Percentiles rank a stretch among this genome's conserved stretches.
These are phyloP conservation scores for Butyriboletus loyo DNA, from an alignment of 768 basidiomycete genomes.

Conservation along the genomic window DNA sequence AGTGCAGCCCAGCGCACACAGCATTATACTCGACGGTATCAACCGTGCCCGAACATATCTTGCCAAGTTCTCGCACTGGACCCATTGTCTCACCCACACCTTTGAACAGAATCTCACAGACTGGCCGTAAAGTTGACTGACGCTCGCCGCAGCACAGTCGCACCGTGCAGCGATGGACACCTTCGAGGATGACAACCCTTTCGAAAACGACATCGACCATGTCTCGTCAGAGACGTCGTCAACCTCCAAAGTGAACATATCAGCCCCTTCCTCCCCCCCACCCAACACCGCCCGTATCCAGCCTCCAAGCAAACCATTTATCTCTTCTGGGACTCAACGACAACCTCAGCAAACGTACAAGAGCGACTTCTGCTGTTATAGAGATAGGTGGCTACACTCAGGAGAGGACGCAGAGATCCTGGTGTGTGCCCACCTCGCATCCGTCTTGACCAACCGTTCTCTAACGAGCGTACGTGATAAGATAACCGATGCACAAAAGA, in stretches of 20 bases:
- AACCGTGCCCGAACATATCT: not conserved
- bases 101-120: not conserved
- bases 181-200: constrained; percentile 68
- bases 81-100: not conserved
- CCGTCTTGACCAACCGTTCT: not conserved
- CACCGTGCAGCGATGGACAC: constrained; percentile 26
- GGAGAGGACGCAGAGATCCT: constrained; percentile 80
- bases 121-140: not conserved
- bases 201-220: constrained; percentile 44
- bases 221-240: constrained; percentile 37
- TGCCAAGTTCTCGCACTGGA: not conserved
- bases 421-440: constrained; percentile 41
- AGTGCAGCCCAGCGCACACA: constrained; percentile 5
- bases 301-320: constrained; percentile 48
- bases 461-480: constrained; percentile 34
- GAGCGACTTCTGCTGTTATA: constrained; percentile 73
- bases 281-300: constrained; percentile 41
- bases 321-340: constrained; percentile 55
- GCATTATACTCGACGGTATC: not conserved
- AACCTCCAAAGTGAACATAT: constrained; percentile 36
- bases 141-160: not conserved
- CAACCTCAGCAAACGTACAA: constrained; percentile 55
- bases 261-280: constrained; percentile 58
- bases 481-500: constrained; percentile 97
- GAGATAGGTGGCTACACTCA: constrained; percentile 75